Conservation (phyloP, 768 basidiomycete genomes). For the Collybiopsis luxurians region DNA sequence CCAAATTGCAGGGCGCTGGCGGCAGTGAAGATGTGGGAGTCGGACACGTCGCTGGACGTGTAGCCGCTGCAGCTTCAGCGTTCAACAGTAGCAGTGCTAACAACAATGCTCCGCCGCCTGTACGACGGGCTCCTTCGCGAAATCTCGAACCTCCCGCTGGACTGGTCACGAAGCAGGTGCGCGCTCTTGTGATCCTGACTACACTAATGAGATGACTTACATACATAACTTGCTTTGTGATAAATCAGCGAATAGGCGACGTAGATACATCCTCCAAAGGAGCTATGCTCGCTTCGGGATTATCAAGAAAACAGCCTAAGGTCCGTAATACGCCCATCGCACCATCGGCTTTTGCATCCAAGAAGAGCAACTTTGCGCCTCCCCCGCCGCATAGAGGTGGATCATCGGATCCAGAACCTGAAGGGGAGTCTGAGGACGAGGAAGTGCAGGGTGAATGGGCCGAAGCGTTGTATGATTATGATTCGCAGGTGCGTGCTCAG, state of each 20-base stretch:
- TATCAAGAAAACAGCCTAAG: conserved; percentile 35
- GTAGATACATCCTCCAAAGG: conserved; percentile 52
- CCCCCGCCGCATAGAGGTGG: conserved; percentile 47
- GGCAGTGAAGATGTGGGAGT: conserved; percentile 17
- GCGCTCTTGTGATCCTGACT: neutral
- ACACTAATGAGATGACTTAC: neutral
- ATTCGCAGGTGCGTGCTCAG: conserved; percentile 50
- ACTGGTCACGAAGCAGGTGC: conserved; percentile 8
- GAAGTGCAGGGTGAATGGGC: conserved; percentile 66
- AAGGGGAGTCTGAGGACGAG: conserved; percentile 32
- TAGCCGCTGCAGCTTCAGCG: conserved; percentile 6
- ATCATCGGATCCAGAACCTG: conserved; percentile 17
- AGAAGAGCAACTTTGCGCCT: conserved; percentile 46
- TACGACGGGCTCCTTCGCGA: neutral
- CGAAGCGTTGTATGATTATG: conserved; percentile 75
- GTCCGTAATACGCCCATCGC: conserved; percentile 30
- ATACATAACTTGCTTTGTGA: neutral
- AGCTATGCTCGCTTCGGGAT: conserved; percentile 45
- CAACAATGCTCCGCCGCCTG: conserved; percentile 2
- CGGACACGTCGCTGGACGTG: conserved; percentile 21
- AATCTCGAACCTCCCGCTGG: conserved; percentile 4
- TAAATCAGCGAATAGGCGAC: conserved; percentile 54
- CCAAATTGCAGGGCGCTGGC: conserved; percentile 18
- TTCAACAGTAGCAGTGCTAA: conserved; percentile 2
- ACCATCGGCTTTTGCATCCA: conserved; percentile 36